Conservation (phyloP, 805 yeast genomes). For the Saccharomycopsis sp. region DNA sequence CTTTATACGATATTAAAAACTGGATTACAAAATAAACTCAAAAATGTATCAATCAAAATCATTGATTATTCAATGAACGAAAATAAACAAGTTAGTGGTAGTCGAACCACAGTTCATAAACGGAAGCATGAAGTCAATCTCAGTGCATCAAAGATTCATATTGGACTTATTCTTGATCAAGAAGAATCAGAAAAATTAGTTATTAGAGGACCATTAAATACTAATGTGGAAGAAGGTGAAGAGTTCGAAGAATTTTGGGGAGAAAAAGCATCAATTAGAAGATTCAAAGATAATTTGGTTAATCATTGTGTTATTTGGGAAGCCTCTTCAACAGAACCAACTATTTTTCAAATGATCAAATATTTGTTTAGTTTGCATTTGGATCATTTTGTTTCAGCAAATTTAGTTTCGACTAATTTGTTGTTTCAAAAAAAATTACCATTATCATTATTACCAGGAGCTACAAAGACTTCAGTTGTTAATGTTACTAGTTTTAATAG, state of each 20-base stretch:
- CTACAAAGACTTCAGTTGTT: conserved; percentile 40
- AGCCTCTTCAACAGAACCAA: conserved; percentile 42
- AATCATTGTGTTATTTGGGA: conserved; percentile 87
- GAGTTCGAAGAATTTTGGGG: conserved; percentile 89
- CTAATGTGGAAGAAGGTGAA: conserved; percentile 43
- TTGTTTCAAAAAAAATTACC: conserved; percentile 46
- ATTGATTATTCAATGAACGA: conserved; percentile 13
- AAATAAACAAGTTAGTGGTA: conserved; percentile 11
- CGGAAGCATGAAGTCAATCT: conserved; percentile 37
- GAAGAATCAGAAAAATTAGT: conserved; percentile 70
- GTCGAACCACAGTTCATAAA: conserved; percentile 23
- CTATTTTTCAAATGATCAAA: conserved; percentile 53
- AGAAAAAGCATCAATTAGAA: conserved; percentile 66
- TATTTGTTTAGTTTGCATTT: conserved; percentile 60
- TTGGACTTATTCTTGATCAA: conserved; percentile 65
- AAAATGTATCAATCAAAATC: conserved; percentile 13
- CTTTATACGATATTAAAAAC: conserved; percentile 44
- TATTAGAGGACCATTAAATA: conserved; percentile 73
- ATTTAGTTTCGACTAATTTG: conserved; percentile 29
- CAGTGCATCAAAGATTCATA: conserved; percentile 27
- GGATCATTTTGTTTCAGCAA: conserved; percentile 30
- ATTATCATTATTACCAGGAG: conserved; percentile 47
- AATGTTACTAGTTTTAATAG: conserved; percentile 33
- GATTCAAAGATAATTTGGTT: conserved; percentile 87
- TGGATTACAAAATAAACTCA: conserved; percentile 44